Evolutionary conservation across 2,329 filamentous ascomycete species (phyloP).

Genomic region (Talaromyces sp.): DNA sequence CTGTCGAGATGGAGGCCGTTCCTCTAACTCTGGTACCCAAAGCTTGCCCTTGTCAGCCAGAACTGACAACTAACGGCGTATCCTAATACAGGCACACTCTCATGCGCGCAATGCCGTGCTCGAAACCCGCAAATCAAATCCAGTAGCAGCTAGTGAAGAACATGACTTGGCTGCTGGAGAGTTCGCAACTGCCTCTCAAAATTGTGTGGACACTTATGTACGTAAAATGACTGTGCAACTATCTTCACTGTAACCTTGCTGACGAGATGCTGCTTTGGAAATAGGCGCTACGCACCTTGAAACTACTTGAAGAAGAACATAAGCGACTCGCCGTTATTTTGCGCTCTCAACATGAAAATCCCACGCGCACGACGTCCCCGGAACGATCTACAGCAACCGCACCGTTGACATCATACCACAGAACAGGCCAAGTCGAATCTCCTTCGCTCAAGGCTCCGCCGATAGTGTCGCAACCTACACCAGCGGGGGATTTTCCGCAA

Average conservation of each 20-base stretch:
- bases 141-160: conserved; percentile 77
- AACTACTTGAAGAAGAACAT: conserved; percentile 83
- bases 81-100: conserved; percentile 64
- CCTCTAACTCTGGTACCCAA: conserved; percentile 58
- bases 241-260: background rate
- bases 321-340: conserved; percentile 76
- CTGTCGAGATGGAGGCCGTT: conserved; percentile 59
- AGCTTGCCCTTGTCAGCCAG: background rate
- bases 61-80: conserved; percentile 9
- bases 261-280: conserved; percentile 29
- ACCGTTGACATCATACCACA: conserved; percentile 14
- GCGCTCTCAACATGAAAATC: conserved; percentile 59
- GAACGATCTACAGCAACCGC: conserved; percentile 14
- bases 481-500: conserved; percentile 10
- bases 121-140: conserved; percentile 63
- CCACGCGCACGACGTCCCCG: conserved; percentile 23
- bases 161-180: conserved; percentile 84
- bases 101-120: conserved; percentile 80
- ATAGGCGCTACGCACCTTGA: conserved; percentile 71
- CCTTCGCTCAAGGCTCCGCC: conserved; percentile 17
- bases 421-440: conserved; percentile 14
- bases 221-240: background rate
- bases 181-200: conserved; percentile 75
- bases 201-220: conserved; percentile 59
- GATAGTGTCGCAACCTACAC: conserved; percentile 23